Evolutionary conservation across 768 basidiomycete species (phyloP), one percentile per base, ranked within the genome.

Genomic region (Boletus subcaerulescens): DNA sequence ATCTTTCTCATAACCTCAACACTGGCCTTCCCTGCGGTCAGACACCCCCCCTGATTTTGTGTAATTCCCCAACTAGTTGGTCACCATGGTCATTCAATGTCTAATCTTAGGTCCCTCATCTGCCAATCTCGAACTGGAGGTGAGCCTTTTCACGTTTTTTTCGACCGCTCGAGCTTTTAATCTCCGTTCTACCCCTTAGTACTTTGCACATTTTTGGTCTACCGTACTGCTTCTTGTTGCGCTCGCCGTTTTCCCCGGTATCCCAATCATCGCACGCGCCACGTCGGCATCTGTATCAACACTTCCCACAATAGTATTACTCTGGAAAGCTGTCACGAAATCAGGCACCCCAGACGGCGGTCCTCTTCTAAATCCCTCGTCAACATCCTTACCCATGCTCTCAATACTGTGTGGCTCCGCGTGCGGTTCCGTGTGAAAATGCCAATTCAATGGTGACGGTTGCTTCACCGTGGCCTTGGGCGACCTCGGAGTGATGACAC

Each of bases 391-490:
- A 39, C 48, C n/a, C 49, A 45, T 35, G 49, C 62, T 13, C n/a
- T 69, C 43, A 52, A 54, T 32, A 38, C 58, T 3, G 51, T 53
- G n/a, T 64, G 44, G 29, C 54, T 66, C 42, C 64, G 48, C 7
- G 39, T 52, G 32, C 55, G 62, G 35, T 53, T 59, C 52, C 44
- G 38, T 5, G 43, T 59, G 31, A 50, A 26, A 14, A 24, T 56
- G 1, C 60, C 62, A 4, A 22, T 22, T 15, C 62, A 33, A 31
- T 64, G 57, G 54, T 52, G 38, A 24, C 44, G 52, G 15, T n/a
- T 50, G 6, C 58, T 55, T 20, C 10, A 17, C 29, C 24, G 11
- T 29, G 13, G 29, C 12, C 24, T n/a, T 11, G 36, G 26, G 40
- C 45, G 17, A 40, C 13, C 44, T 14, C 49, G 22, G 40, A 26